Percentiles rank a stretch among this genome's conserved stretches.
Conservation (phyloP, 2,329 filamentous ascomycete genomes). For the Aspergillus chevalieri region DNA sequence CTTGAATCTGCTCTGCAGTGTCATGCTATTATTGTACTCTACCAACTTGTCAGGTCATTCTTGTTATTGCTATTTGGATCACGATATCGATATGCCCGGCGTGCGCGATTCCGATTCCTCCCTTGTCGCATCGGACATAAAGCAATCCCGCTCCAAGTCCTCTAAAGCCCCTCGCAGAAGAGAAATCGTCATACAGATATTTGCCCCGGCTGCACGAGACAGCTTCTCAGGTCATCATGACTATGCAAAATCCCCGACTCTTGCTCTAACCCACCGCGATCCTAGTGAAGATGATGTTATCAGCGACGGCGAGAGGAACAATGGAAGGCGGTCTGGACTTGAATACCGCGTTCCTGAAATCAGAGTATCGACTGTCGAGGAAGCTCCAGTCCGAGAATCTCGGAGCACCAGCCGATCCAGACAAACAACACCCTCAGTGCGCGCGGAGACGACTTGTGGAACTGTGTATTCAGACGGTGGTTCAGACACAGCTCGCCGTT, state of each 20-base stretch:
- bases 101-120: slow-evolving; percentile 22
- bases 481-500: neutral
- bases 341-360: slow-evolving; percentile 1
- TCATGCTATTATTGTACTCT: neutral
- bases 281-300: slow-evolving; percentile 18
- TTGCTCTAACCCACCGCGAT: slow-evolving; percentile 35
- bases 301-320: slow-evolving; percentile 15
- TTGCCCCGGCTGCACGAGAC: slow-evolving; percentile 18
- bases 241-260: slow-evolving; percentile 21
- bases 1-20: slow-evolving; percentile 1
- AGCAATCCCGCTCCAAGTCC: slow-evolving; percentile 30
- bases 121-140: slow-evolving; percentile 19
- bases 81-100: slow-evolving; percentile 14
- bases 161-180: slow-evolving; percentile 36
- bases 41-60: neutral
- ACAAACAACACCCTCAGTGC: neutral
- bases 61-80: neutral
- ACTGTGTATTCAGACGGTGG: neutral
- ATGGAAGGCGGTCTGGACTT: slow-evolving; percentile 5
- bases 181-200: slow-evolving; percentile 21
- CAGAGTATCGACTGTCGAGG: neutral
- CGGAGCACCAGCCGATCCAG: neutral
- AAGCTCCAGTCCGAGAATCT: neutral
- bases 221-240: slow-evolving; percentile 14
- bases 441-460: neutral